These are phyloP conservation scores for Physaria fendleri DNA, from an alignment of 345 rosid genomes.

Conservation along the genomic window DNA sequence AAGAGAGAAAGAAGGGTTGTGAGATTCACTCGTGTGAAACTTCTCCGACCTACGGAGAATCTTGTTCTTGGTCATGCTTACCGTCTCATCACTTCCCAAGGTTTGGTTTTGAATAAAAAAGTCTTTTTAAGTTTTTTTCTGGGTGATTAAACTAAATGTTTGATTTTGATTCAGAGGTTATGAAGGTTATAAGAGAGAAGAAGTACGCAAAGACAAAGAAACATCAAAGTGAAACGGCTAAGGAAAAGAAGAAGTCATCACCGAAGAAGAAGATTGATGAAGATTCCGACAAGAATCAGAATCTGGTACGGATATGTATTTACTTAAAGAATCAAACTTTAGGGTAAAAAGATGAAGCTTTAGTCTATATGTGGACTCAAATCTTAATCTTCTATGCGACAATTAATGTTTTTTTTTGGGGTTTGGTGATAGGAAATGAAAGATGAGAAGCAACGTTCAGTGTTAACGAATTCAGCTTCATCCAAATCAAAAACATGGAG, in stretches of 20 bases:
- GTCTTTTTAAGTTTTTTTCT: no score
- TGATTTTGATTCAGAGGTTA: conserved; percentile 50
- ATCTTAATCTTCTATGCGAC: neutral
- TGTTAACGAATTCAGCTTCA: conserved; percentile 39
- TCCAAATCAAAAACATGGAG: conserved; percentile 70
- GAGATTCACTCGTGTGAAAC: conserved; percentile 74
- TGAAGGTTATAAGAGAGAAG: conserved; percentile 78
- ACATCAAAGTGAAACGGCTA: conserved; percentile 41
- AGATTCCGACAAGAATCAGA: conserved; percentile 24
- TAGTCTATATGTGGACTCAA: neutral
- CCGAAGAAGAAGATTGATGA: conserved; percentile 31
- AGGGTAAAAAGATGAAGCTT: neutral
- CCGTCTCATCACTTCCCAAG: conserved; percentile 87
- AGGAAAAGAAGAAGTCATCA: conserved; percentile 28
- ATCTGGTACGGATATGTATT: conserved; percentile 15
- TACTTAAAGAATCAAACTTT: neutral
- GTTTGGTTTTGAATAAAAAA: conserved; percentile 31
- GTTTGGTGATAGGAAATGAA: conserved; percentile 33
- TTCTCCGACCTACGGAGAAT: conserved; percentile 74
- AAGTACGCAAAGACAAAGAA: conserved; percentile 60
- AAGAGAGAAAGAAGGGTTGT: conserved; percentile 21
- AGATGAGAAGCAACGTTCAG: conserved; percentile 45
- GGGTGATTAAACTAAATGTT: no score
- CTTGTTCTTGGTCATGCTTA: conserved; percentile 95
- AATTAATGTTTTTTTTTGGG: no score